These are phyloP conservation scores for Zasmidium cellare DNA, from an alignment of 2,329 filamentous ascomycete genomes.

Conservation along the genomic window DNA sequence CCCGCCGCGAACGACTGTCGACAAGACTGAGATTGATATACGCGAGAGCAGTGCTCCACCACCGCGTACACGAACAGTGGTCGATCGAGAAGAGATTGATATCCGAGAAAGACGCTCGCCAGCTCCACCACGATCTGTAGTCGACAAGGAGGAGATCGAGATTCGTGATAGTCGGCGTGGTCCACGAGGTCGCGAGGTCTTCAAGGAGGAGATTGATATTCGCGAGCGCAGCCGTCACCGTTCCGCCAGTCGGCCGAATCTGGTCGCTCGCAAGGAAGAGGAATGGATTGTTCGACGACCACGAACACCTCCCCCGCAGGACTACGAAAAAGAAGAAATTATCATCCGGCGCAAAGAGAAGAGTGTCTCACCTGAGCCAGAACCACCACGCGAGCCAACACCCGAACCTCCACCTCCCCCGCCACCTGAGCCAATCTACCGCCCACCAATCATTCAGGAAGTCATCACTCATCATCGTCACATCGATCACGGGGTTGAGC, in stretches of 20 bases:
- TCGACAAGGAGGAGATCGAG: constrained; percentile 38
- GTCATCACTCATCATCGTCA: constrained; percentile 86
- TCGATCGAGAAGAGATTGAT: constrained; percentile 37
- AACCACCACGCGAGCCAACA: constrained; percentile 36
- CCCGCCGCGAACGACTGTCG: constrained; percentile 22
- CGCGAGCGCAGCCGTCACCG: constrained; percentile 41
- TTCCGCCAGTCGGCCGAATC: constrained; percentile 33
- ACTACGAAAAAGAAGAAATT: constrained; percentile 42
- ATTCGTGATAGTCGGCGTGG: constrained; percentile 31
- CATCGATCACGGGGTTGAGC: constrained; percentile 70
- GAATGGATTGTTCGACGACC: constrained; percentile 39
- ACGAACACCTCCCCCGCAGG: constrained; percentile 38
- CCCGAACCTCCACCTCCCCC: constrained; percentile 49
- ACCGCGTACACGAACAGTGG: constrained; percentile 17
- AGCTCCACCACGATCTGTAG: constrained; percentile 24
- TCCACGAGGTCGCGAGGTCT: constrained; percentile 19
- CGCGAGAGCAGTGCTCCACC: constrained; percentile 25
- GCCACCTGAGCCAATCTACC: constrained; percentile 65
- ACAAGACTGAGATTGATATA: constrained; percentile 33
- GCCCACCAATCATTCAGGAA: constrained; percentile 81
- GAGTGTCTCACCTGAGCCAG: constrained; percentile 32
- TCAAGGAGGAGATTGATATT: constrained; percentile 32
- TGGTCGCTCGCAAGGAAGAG: constrained; percentile 37
- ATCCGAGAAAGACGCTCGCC: constrained; percentile 31
- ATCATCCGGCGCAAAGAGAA: constrained; percentile 45